Percentiles rank a stretch among this genome's conserved stretches.
phyloP scores from a whole-genome alignment of 495 filamentous ascomycete species.

The Penicillium paradoxum region DNA sequence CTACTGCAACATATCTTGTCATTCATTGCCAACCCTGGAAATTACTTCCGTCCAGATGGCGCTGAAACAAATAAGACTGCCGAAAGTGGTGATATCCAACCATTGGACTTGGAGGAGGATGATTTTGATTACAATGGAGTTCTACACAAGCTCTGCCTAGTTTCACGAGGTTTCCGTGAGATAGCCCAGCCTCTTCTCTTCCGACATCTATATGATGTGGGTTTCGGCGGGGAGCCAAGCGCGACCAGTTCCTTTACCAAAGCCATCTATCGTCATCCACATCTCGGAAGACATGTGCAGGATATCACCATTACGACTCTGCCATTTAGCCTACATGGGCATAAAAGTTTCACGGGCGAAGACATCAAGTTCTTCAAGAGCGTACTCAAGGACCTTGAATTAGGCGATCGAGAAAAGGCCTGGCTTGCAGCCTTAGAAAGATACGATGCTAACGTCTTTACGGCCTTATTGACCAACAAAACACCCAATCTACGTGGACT shows the following conservation, averaged over 20 bases:
- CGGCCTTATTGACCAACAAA: slow-evolving; percentile 16
- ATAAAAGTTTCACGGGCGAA: neutral
- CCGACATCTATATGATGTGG: slow-evolving; percentile 10
- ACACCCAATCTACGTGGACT: slow-evolving; percentile 24
- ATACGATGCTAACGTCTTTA: slow-evolving; percentile 10
- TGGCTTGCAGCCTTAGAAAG: slow-evolving; percentile 1
- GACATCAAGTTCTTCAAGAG: neutral
- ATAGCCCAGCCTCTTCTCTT: slow-evolving; percentile 26
- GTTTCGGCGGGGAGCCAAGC: neutral
- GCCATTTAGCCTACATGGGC: neutral
- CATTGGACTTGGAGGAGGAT: neutral
- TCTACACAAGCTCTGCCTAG: slow-evolving; percentile 20
- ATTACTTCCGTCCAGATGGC: neutral
- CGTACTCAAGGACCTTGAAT: neutral
- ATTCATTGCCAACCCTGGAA: neutral
- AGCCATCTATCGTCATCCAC: slow-evolving; percentile 11
- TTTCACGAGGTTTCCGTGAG: slow-evolving; percentile 17
- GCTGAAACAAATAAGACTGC: no score
- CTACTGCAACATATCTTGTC: neutral
- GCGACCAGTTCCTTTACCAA: slow-evolving; percentile 11
- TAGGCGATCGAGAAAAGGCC: neutral
- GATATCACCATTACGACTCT: neutral
- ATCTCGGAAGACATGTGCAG: slow-evolving; percentile 20
- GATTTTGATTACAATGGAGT: neutral
- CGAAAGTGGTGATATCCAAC: neutral